Conservation (phyloP, 352 stramenopile species). For the Blastocystis sp. region DNA sequence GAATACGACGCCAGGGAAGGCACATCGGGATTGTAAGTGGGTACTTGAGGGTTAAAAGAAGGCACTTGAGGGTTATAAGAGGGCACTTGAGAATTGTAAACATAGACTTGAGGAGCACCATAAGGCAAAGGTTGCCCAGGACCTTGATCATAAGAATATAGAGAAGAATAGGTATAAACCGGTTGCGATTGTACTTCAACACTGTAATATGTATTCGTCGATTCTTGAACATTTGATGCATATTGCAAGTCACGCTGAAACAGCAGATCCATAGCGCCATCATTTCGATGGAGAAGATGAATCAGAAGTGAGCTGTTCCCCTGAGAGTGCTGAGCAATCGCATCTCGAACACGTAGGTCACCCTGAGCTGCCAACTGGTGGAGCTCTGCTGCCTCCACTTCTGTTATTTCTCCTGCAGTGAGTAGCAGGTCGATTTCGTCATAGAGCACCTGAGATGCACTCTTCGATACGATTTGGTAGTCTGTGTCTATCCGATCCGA, state of each 20-base stretch:
- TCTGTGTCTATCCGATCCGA: background rate
- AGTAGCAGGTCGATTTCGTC: slow-evolving; percentile 1
- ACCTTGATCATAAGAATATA: background rate
- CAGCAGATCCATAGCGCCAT: background rate
- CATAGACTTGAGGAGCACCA: background rate
- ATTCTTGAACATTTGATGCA: background rate
- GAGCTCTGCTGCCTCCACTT: slow-evolving; percentile 10
- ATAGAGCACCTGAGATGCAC: background rate
- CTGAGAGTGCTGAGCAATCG: slow-evolving; percentile 8
- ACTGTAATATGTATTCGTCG: background rate
- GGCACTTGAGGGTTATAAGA: background rate
- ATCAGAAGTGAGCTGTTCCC: background rate
- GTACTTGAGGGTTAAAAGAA: background rate
- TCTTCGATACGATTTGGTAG: background rate
- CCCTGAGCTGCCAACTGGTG: background rate
- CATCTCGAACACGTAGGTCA: background rate
- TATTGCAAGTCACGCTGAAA: background rate
- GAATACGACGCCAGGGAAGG: background rate
- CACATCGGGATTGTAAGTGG: background rate
- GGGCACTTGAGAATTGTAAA: background rate
- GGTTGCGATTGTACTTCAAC: background rate
- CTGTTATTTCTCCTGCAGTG: background rate
- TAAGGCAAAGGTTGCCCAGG: background rate
- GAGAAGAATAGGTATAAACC: background rate
- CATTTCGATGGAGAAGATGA: background rate